Conservation (phyloP, 345 rosid species). For the Carallia brachiata region DNA sequence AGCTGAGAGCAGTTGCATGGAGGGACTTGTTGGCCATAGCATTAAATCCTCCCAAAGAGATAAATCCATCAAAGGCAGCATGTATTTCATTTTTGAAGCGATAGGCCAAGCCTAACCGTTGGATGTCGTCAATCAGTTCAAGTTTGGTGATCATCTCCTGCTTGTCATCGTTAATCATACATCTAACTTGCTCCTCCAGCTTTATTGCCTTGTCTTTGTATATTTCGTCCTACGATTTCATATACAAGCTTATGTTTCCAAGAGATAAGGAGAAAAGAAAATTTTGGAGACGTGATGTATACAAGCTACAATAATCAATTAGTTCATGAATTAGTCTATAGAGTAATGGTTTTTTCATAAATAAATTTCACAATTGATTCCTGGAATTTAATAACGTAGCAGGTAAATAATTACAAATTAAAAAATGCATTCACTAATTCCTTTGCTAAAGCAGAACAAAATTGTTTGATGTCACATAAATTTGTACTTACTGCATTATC, state of each 20-base stretch:
- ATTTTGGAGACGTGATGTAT: too few relatives aligned
- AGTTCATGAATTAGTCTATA: too few relatives aligned
- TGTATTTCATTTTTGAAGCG: conserved; percentile 34
- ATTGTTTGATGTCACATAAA: too few relatives aligned
- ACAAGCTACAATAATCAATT: too few relatives aligned
- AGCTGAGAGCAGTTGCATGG: conserved; percentile 35
- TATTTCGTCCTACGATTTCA: conserved; percentile 7
- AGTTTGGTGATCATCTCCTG: conserved; percentile 17
- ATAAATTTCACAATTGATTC: too few relatives aligned
- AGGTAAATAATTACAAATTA: too few relatives aligned
- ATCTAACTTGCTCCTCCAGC: conserved; percentile 34
- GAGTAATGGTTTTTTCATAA: too few relatives aligned
- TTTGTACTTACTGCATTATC: conserved; percentile 2
- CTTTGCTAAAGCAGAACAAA: too few relatives aligned
- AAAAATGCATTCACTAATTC: too few relatives aligned
- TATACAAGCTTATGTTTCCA: too few relatives aligned
- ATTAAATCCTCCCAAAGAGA: not conserved
- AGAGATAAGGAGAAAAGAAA: too few relatives aligned
- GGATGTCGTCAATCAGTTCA: conserved; percentile 42
- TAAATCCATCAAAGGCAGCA: conserved; percentile 19
- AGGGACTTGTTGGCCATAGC: conserved; percentile 14
- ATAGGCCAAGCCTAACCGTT: conserved; percentile 37
- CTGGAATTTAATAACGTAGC: too few relatives aligned
- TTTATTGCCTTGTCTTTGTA: conserved; percentile 11
- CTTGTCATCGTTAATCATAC: conserved; percentile 12